Percentiles rank a stretch among this genome's conserved stretches.
phyloP scores from a whole-genome alignment of 305 asterid genomes.

The Fraxinus dipetala region DNA sequence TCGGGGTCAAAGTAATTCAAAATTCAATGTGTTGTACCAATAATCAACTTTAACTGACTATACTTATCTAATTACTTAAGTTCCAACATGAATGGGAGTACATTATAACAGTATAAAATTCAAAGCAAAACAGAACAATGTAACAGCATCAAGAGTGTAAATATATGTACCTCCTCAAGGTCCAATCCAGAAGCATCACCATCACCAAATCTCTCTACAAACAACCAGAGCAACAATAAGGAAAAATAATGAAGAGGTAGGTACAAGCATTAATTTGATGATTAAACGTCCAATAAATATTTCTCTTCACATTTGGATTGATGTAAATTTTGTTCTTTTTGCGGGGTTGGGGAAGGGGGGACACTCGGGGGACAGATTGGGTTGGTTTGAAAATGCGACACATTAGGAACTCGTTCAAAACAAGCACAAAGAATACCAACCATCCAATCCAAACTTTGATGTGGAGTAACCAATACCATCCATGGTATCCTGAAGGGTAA shows the following conservation, averaged over 20 bases:
- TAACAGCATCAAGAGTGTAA: neutral
- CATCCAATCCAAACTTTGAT: slow-evolving; percentile 94
- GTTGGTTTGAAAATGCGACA: neutral
- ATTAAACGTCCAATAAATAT: neutral
- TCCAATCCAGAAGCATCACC: slow-evolving; percentile 94
- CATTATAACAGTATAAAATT: slow-evolving; percentile 8
- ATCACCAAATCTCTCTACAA: slow-evolving; percentile 95
- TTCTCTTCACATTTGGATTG: neutral
- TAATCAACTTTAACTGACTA: neutral
- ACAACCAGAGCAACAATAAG: slow-evolving; percentile 29
- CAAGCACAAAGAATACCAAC: slow-evolving; percentile 40
- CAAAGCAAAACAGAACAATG: neutral
- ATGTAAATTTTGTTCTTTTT: neutral
- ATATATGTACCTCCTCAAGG: slow-evolving; percentile 80
- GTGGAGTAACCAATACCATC: slow-evolving; percentile 84
- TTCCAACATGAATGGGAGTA: neutral
- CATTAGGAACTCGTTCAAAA: neutral
- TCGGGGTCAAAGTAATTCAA: neutral
- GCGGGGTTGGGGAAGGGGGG: neutral
- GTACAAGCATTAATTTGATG: slow-evolving; percentile 4
- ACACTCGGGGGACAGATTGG: neutral
- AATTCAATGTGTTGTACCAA: neutral
- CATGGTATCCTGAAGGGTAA: slow-evolving; percentile 93
- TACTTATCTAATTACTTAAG: neutral
- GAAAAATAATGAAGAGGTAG: neutral